Evolutionary conservation across 208 protist species (phyloP).

Genomic region (Crithidia sp.): DNA sequence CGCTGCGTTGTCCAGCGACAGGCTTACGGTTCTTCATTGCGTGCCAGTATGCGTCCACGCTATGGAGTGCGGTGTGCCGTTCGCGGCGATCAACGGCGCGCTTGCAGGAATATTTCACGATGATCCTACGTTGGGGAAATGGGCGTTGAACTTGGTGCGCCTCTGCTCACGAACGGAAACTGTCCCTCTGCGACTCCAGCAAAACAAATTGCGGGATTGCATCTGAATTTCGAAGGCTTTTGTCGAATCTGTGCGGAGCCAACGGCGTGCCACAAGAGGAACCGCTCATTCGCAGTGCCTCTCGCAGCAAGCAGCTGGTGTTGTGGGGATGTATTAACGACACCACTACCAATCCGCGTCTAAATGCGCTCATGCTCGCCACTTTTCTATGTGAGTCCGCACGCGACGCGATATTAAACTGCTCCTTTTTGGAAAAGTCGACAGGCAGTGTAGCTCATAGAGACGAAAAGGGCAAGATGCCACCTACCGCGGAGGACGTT

Average conservation of each 20-base stretch:
- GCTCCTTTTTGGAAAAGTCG: not conserved
- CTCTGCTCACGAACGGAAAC: conserved; percentile 17
- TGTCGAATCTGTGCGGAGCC: not conserved
- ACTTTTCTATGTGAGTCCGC: conserved; percentile 41
- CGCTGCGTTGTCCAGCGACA: conserved; percentile 17
- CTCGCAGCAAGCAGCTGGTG: conserved; percentile 64
- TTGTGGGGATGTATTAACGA: conserved; percentile 56
- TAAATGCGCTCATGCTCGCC: conserved; percentile 44
- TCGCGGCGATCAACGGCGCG: conserved; percentile 51
- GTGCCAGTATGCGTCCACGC: conserved; percentile 55
- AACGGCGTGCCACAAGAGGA: conserved; percentile 5
- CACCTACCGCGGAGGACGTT: conserved; percentile 5
- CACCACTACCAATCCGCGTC: conserved; percentile 26
- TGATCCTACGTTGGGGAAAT: conserved; percentile 16
- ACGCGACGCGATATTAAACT: conserved; percentile 27
- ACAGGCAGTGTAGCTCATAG: not conserved
- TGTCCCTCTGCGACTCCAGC: not conserved
- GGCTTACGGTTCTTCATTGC: conserved; percentile 39
- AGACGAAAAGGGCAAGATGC: too few relatives aligned
- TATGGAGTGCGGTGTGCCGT: conserved; percentile 57
- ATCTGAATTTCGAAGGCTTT: not conserved
- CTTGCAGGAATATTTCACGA: conserved; percentile 34
- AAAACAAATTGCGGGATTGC: not conserved
- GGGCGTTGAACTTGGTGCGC: conserved; percentile 30
- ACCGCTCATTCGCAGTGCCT: conserved; percentile 20